phyloP scores from a whole-genome alignment of 768 basidiomycete genomes.

The Podaxis pistillaris region DNA sequence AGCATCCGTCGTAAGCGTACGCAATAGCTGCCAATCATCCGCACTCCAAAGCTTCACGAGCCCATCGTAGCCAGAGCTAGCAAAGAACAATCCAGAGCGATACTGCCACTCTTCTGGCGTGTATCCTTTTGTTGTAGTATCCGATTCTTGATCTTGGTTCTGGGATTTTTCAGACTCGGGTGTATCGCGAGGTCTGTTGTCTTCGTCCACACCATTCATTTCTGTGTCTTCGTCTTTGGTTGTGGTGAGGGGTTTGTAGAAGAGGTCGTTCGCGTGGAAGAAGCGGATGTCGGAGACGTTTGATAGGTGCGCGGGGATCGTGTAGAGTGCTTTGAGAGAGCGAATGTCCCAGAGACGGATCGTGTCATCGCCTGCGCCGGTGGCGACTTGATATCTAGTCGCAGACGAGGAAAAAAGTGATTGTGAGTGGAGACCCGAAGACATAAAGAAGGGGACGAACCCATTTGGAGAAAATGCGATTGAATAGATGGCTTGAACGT shows the following conservation, averaged over 20 bases:
- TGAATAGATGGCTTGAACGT: slow-evolving; percentile 88
- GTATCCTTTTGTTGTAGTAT: slow-evolving; percentile 22
- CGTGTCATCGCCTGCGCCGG: slow-evolving; percentile 95
- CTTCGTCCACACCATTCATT: slow-evolving; percentile 48
- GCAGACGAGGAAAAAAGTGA: slow-evolving; percentile 10
- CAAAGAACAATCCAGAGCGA: slow-evolving; percentile 88
- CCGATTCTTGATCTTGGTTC: slow-evolving; percentile 22
- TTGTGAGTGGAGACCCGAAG: slow-evolving; percentile 10
- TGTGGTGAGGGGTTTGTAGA: slow-evolving; percentile 37
- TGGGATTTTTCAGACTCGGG: slow-evolving; percentile 29
- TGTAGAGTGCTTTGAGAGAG: slow-evolving; percentile 87
- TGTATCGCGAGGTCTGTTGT: slow-evolving; percentile 30
- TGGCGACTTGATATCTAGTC: slow-evolving; percentile 91
- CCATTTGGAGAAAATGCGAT: slow-evolving; percentile 96
- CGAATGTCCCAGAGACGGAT: slow-evolving; percentile 99
- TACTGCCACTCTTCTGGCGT: slow-evolving; percentile 72
- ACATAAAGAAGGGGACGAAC: slow-evolving; percentile 45
- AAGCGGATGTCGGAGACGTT: slow-evolving; percentile 96
- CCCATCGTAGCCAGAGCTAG: slow-evolving; percentile 92
- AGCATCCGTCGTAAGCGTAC: slow-evolving; percentile 86
- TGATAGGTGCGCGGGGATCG: slow-evolving; percentile 93
- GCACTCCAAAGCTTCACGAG: slow-evolving; percentile 96
- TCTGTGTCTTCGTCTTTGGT: slow-evolving; percentile 36
- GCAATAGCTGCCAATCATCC: slow-evolving; percentile 94
- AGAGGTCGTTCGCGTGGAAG: slow-evolving; percentile 68